Conservation (phyloP, 225 moss, liverwort and hornwort species). For the Physcomitrellopsis africana region DNA sequence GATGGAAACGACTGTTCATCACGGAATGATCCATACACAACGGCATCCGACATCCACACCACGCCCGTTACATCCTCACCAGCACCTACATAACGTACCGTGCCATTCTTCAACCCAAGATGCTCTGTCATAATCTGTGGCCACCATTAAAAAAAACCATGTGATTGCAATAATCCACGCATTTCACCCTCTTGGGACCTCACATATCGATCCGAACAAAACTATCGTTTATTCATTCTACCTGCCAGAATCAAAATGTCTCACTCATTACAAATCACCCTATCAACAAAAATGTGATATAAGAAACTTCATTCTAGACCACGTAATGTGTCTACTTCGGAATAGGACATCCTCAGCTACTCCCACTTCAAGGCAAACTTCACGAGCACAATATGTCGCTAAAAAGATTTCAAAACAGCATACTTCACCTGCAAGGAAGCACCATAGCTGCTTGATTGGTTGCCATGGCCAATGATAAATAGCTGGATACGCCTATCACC, state of each 20-base stretch:
- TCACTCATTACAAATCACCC: conserved; percentile 7
- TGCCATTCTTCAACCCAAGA: conserved; percentile 63
- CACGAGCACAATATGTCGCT: neutral
- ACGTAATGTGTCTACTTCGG: neutral
- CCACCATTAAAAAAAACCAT: conserved; percentile 21
- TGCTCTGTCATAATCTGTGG: conserved; percentile 78
- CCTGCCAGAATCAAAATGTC: conserved; percentile 8
- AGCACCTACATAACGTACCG: conserved; percentile 66
- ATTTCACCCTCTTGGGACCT: neutral
- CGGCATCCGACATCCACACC: conserved; percentile 79
- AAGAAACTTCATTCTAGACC: neutral
- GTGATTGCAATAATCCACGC: conserved; percentile 7
- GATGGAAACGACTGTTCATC: conserved; percentile 88
- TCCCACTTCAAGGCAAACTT: neutral
- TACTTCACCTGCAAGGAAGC: conserved; percentile 48
- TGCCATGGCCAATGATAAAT: conserved; percentile 63
- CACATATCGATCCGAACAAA: conserved; percentile 14
- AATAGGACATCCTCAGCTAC: neutral
- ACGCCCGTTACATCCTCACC: conserved; percentile 70
- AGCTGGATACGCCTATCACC: conserved; percentile 41
- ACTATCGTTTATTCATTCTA: conserved; percentile 8
- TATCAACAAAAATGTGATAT: conserved; percentile 1
- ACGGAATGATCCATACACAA: conserved; percentile 76
- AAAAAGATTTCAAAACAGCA: neutral
- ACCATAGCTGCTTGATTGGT: conserved; percentile 62